Conservation (phyloP, 768 basidiomycete species). For the Suillus alpinus region DNA sequence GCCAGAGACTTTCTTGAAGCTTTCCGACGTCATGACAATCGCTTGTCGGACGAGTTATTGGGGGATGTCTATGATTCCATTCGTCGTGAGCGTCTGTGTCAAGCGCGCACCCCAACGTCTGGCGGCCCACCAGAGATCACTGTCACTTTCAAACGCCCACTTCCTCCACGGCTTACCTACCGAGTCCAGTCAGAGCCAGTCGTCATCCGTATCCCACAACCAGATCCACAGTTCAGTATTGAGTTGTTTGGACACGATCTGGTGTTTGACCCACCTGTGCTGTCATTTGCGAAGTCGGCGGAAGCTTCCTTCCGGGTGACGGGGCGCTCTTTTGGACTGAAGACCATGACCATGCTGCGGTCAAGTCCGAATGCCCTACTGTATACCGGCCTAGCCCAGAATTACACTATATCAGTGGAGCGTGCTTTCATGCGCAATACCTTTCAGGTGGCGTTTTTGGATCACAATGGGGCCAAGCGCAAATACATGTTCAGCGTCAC, state of each 20-base stretch:
- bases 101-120: conserved; percentile 54
- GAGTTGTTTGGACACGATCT: conserved; percentile 87
- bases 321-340: conserved; percentile 79
- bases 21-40: conserved; percentile 76
- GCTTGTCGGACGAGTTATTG: conserved; percentile 74
- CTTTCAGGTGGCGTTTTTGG: conserved; percentile 85
- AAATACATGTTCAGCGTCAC: conserved; percentile 95
- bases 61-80: conserved; percentile 79
- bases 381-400: conserved; percentile 80
- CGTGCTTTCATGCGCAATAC: conserved; percentile 96
- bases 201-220: conserved; percentile 78
- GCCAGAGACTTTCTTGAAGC: conserved; percentile 80
- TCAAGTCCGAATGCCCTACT: conserved; percentile 79
- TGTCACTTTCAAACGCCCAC: conserved; percentile 68
- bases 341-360: conserved; percentile 80
- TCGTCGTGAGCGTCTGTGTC: conserved; percentile 64
- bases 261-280: conserved; percentile 79
- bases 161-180: conserved; percentile 81
- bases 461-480: conserved; percentile 64
- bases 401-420: conserved; percentile 75
- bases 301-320: conserved; percentile 90
- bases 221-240: conserved; percentile 80
- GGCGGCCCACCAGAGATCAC: conserved; percentile 44
- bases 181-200: conserved; percentile 87
- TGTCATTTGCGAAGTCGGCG: conserved; percentile 74